Conservation (phyloP, 1,139 yeast genomes). For the Meyerozyma guilliermondii region DNA sequence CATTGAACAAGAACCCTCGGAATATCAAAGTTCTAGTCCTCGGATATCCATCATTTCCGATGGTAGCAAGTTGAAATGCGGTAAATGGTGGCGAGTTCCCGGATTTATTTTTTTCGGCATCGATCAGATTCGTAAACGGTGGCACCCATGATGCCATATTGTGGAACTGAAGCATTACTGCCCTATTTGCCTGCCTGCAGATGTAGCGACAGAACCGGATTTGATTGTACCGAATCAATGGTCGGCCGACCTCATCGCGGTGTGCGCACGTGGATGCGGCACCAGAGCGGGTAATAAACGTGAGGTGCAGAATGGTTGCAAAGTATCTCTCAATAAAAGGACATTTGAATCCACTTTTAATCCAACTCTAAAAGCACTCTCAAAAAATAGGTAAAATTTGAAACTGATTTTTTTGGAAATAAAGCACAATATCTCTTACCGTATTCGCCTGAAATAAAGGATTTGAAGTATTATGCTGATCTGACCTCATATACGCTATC, state of each 20-base stretch:
- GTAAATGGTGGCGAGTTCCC: constrained; percentile 39
- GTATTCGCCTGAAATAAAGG: too few relatives aligned
- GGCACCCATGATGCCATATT: constrained; percentile 76
- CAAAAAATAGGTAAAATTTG: too few relatives aligned
- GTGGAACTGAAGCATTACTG: constrained; percentile 25
- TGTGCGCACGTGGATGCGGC: background rate
- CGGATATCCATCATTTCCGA: constrained; percentile 54
- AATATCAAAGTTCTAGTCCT: constrained; percentile 64
- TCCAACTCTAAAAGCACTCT: too few relatives aligned
- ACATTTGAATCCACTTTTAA: too few relatives aligned
- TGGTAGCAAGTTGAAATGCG: constrained; percentile 66
- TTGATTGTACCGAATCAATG: background rate
- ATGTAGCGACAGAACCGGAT: background rate
- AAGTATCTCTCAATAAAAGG: too few relatives aligned
- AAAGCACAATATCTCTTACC: too few relatives aligned
- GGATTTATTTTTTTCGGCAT: constrained; percentile 33
- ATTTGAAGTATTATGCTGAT: too few relatives aligned
- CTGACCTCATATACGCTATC: too few relatives aligned
- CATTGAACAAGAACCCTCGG: constrained; percentile 72
- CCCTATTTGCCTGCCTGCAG: background rate
- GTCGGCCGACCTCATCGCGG: background rate
- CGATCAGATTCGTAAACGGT: constrained; percentile 45
- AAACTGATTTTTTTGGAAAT: too few relatives aligned
- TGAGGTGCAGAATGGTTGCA: too few relatives aligned
- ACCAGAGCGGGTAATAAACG: too few relatives aligned